Percentiles rank a stretch among this genome's conserved stretches.
These are phyloP conservation scores for Geotrichum histeridarum DNA, from an alignment of 1,139 yeast species.

Conservation along the genomic window DNA sequence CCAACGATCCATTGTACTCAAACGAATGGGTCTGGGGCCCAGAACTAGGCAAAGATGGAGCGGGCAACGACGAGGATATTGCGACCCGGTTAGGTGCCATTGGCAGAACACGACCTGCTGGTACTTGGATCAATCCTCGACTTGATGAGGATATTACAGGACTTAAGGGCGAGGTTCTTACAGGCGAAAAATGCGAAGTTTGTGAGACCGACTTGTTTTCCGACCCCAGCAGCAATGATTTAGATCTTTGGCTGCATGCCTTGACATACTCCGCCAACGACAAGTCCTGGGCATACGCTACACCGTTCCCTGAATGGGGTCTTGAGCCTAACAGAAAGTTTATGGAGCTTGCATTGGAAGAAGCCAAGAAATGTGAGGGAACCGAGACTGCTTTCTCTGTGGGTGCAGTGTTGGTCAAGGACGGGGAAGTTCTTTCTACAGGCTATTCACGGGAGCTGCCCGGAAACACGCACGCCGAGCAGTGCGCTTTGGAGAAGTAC, in stretches of 20 bases:
- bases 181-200: slow-evolving; percentile 54
- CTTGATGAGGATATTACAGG: slow-evolving; percentile 12
- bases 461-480: slow-evolving; percentile 98
- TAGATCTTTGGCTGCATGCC: slow-evolving; percentile 89
- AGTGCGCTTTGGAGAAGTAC: slow-evolving; percentile 82
- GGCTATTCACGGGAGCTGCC: slow-evolving; percentile 89
- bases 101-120: slow-evolving; percentile 65
- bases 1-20: slow-evolving; percentile 86
- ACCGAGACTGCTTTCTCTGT: slow-evolving; percentile 88
- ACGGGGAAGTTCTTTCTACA: slow-evolving; percentile 60
- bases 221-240: slow-evolving; percentile 83
- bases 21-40: slow-evolving; percentile 70
- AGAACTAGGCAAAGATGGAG: slow-evolving; percentile 50
- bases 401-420: slow-evolving; percentile 77
- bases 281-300: slow-evolving; percentile 67
- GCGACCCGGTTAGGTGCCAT: slow-evolving; percentile 50
- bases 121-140: slow-evolving; percentile 53
- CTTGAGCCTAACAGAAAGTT: slow-evolving; percentile 49
- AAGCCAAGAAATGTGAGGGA: slow-evolving; percentile 78
- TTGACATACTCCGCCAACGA: slow-evolving; percentile 57
- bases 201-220: slow-evolving; percentile 74
- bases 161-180: slow-evolving; percentile 52
- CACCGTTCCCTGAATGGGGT: slow-evolving; percentile 88
- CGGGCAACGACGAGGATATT: slow-evolving; percentile 46
- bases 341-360: slow-evolving; percentile 60